Evolutionary conservation across 2,329 filamentous ascomycete species (phyloP), one percentile per base, ranked within the genome.

Genomic region (Colletotrichum sojae): DNA sequence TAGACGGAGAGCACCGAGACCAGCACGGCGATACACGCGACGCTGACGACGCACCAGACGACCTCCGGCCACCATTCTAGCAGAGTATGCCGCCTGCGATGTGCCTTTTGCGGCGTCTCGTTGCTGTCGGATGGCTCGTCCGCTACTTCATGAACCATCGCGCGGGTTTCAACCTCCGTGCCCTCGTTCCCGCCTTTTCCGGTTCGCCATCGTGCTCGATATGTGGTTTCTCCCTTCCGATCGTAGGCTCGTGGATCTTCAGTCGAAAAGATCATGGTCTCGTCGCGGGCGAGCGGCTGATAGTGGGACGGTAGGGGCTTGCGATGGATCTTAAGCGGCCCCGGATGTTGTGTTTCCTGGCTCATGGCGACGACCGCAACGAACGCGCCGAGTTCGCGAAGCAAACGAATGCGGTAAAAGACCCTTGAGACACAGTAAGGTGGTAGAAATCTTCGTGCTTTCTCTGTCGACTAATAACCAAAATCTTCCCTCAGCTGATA

Each of bases 21-120:
- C 10, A 73, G 48, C 79, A 82, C 71, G 8, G 62, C 45, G 40
- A 71, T 27, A 31, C 36, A 62, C 5, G 45, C 10, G 39, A 62
- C 25, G 36, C 49, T 62, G 22, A 54, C 13, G 2, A 46, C 27
- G 48, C 48, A 53, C 48, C 49, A 62, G 2, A 53, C n/a, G 12
- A 62, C 45, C n/a, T 62, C 58, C 5, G 22, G 48, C 58, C 48
- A 62, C 58, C 58, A 62, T 12, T 31, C 48, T 6, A 31, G 15
- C 20, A 18, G 13, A 45, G 20, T 1, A 45, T 9, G 27, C 6
- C 27, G 6, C 27, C 5, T 22, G 4, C 12, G 48, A 25, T 5
- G 18, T 46, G 3, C 6, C 5, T 18, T 15, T 6, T 18, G 15
- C 43, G 4, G 43, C 43, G 43, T n/a, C 3, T 18, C 15, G 43